phyloP scores from a whole-genome alignment of 106 monocot genomes.

The Dendrobium officinale region DNA sequence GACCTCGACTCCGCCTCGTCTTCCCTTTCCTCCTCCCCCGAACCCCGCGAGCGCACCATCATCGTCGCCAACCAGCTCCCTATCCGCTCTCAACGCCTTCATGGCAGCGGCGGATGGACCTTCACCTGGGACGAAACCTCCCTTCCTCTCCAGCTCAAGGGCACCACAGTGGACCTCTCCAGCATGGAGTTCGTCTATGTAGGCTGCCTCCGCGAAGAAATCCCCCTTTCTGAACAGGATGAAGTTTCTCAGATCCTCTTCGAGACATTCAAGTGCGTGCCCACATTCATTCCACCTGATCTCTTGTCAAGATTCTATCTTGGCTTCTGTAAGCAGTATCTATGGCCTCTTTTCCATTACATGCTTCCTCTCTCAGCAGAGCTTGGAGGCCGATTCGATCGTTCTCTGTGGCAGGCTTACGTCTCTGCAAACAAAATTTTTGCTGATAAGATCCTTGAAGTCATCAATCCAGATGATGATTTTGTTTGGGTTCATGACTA shows the following conservation, averaged over 20 bases:
- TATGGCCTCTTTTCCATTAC: conserved; percentile 51
- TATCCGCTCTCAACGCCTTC: conserved; percentile 28
- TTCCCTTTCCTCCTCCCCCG: conserved; percentile 13
- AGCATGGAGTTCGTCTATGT: conserved; percentile 71
- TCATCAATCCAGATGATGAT: conserved; percentile 53
- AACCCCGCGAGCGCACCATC: conserved; percentile 37
- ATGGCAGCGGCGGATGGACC: conserved; percentile 16
- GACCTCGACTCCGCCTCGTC: conserved; percentile 28
- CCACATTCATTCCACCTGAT: conserved; percentile 38
- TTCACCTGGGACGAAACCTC: conserved; percentile 59
- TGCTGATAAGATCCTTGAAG: conserved; percentile 45
- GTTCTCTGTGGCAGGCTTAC: conserved; percentile 48
- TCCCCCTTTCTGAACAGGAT: conserved; percentile 33
- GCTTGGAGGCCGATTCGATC: conserved; percentile 44
- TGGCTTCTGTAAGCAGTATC: conserved; percentile 54
- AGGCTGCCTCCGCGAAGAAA: conserved; percentile 38
- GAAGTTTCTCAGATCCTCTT: conserved; percentile 33
- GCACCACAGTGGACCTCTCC: conserved; percentile 42
- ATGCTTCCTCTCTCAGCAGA: conserved; percentile 38
- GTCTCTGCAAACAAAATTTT: conserved; percentile 58
- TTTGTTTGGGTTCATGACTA: conserved; percentile 62
- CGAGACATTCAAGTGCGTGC: conserved; percentile 29
- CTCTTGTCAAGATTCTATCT: conserved; percentile 38
- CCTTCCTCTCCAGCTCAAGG: conserved; percentile 50
- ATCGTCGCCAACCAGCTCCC: conserved; percentile 69